Evolutionary conservation across 805 yeast species (phyloP).

Genomic region (Kodamaea fukazawae): DNA sequence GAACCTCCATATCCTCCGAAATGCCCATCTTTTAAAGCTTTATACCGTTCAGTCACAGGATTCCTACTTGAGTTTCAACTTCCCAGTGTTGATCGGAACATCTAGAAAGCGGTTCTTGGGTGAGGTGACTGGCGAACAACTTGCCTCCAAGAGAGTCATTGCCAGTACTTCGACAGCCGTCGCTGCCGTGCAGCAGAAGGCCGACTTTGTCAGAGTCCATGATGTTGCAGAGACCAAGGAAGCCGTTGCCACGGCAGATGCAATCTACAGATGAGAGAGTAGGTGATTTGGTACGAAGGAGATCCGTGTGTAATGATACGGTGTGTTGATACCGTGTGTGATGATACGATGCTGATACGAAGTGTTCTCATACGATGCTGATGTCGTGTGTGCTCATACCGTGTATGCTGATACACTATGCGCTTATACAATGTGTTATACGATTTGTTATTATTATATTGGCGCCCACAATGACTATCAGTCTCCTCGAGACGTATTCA

Average conservation of each 20-base stretch:
- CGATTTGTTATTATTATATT: too few species aligned
- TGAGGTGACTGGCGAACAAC: conserved; percentile 54
- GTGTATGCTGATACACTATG: too few species aligned
- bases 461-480: too few species aligned
- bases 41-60: conserved; percentile 39
- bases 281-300: too few species aligned
- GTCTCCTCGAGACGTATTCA: too few species aligned
- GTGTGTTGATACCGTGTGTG: too few species aligned
- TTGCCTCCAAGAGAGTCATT: conserved; percentile 59
- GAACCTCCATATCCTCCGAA: conserved; percentile 62
- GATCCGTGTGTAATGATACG: too few species aligned
- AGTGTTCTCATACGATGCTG: too few species aligned
- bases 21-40: conserved; percentile 46
- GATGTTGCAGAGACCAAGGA: conserved; percentile 59
- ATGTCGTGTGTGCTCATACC: too few species aligned
- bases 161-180: conserved; percentile 77
- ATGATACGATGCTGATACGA: too few species aligned
- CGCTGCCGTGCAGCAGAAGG: conserved; percentile 68
- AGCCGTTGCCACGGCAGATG: conserved; percentile 63
- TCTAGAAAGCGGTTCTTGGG: conserved; percentile 89
- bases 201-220: conserved; percentile 86
- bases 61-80: conserved; percentile 41
- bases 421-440: too few species aligned
- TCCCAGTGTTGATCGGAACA: conserved; percentile 80
- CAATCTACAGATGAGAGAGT: conserved; percentile 61